Evolutionary conservation across 2,329 filamentous ascomycete genomes (phyloP).

Genomic region (Beauveria varroae): DNA sequence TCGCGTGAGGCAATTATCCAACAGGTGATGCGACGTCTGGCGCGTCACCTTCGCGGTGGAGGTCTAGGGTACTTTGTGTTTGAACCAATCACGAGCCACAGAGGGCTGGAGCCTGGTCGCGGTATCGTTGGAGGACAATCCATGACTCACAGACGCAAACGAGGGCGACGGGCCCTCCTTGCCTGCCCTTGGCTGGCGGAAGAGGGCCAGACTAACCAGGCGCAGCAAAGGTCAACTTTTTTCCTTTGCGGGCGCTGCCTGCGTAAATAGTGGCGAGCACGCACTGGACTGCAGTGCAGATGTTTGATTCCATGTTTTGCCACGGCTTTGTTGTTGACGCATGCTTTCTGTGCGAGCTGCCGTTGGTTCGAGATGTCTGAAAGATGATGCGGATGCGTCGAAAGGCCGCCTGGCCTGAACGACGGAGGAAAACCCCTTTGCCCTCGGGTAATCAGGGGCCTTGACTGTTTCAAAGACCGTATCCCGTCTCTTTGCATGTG

Average conservation of each 20-base stretch:
- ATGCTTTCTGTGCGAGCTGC: neutral
- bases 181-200: neutral
- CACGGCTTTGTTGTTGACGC: neutral
- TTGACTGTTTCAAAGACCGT: constrained; percentile 15
- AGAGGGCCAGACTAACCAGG: neutral
- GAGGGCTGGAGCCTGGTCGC: constrained; percentile 7
- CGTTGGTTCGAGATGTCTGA: neutral
- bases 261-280: neutral
- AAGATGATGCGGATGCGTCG: neutral
- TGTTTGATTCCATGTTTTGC: neutral
- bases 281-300: neutral
- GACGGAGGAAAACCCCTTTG: neutral
- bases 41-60: constrained; percentile 6
- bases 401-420: neutral
- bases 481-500: constrained; percentile 13
- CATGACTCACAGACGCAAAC: constrained; percentile 14
- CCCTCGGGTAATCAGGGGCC: neutral
- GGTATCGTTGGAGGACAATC: constrained; percentile 7
- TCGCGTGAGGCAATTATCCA: neutral
- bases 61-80: constrained; percentile 8
- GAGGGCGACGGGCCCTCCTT: neutral
- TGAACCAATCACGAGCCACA: constrained; percentile 1
- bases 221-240: neutral
- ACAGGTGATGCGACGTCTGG: constrained; percentile 1
- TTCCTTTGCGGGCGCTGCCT: neutral